Conservation (phyloP, 495 filamentous ascomycete species). For the Penicillium antarcticum region DNA sequence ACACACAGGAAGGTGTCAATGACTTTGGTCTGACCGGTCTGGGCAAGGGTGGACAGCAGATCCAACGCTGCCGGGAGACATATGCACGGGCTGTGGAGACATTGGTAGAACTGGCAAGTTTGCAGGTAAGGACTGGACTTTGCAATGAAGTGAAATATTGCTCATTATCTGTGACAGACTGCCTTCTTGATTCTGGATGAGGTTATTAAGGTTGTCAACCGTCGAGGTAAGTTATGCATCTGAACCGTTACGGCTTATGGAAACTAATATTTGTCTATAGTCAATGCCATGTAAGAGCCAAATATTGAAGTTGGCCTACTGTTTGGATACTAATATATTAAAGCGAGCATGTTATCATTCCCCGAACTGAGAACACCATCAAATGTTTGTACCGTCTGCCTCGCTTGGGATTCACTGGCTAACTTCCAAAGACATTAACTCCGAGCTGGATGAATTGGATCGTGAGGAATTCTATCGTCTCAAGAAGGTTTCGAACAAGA, state of each 20-base stretch:
- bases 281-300: slow-evolving; percentile 83
- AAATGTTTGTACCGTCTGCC: slow-evolving; percentile 59
- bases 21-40: slow-evolving; percentile 96
- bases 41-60: slow-evolving; percentile 96
- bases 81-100: slow-evolving; percentile 98
- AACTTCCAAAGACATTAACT: slow-evolving; percentile 78
- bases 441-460: slow-evolving; percentile 96
- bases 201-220: slow-evolving; percentile 98
- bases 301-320: not conserved
- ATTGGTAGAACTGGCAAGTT: slow-evolving; percentile 89
- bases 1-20: slow-evolving; percentile 76
- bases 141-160: not conserved
- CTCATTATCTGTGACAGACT: slow-evolving; percentile 51
- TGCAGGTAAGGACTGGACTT: slow-evolving; percentile 56
- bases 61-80: slow-evolving; percentile 90
- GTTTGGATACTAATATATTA: slow-evolving; percentile 10
- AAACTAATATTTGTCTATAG: slow-evolving; percentile 41
- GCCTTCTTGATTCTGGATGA: slow-evolving; percentile 98
- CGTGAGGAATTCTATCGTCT: slow-evolving; percentile 97
- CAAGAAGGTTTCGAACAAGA: slow-evolving; percentile 97
- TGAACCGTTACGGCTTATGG: not conserved
- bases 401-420: slow-evolving; percentile 1
- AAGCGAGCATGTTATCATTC: slow-evolving; percentile 94
- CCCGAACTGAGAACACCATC: slow-evolving; percentile 97
- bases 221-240: slow-evolving; percentile 63